Conservation (phyloP, 2,329 filamentous ascomycete species). For the Nemania abortiva region DNA sequence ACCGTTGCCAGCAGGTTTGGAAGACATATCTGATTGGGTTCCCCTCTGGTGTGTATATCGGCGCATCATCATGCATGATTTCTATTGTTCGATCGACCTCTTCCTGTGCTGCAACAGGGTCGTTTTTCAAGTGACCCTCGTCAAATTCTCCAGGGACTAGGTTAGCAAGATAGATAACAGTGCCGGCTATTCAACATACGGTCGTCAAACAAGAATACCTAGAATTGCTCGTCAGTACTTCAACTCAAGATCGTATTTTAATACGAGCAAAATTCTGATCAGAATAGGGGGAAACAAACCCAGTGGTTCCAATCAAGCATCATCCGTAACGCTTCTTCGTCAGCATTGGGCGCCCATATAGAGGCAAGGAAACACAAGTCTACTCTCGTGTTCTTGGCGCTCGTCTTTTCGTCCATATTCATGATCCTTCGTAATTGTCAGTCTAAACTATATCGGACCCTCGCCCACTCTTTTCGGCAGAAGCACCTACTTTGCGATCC, state of each 20-base stretch:
- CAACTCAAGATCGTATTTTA: no score
- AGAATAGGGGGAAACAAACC: slow-evolving; percentile 23
- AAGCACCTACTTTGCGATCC: slow-evolving; percentile 31
- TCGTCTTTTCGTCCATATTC: slow-evolving; percentile 33
- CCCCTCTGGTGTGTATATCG: slow-evolving; percentile 9
- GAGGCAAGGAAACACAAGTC: slow-evolving; percentile 34
- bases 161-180: background rate
- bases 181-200: slow-evolving; percentile 23
- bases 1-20: slow-evolving; percentile 33
- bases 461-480: background rate
- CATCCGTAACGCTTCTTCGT: slow-evolving; percentile 33
- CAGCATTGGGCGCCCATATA: slow-evolving; percentile 30
- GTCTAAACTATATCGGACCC: background rate
- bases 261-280: no score
- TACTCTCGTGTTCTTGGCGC: slow-evolving; percentile 21
- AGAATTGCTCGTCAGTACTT: background rate
- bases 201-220: slow-evolving; percentile 39
- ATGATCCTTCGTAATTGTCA: slow-evolving; percentile 21
- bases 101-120: slow-evolving; percentile 36
- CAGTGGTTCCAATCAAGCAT: slow-evolving; percentile 38
- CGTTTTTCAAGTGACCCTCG: slow-evolving; percentile 36
- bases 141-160: slow-evolving; percentile 33
- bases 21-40: slow-evolving; percentile 38
- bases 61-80: slow-evolving; percentile 32
- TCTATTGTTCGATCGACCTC: slow-evolving; percentile 34